Percentiles rank a stretch among this genome's conserved stretches.
These are phyloP conservation scores for Thermoascus crustaceus DNA, from an alignment of 2,329 filamentous ascomycete species.

Conservation along the genomic window DNA sequence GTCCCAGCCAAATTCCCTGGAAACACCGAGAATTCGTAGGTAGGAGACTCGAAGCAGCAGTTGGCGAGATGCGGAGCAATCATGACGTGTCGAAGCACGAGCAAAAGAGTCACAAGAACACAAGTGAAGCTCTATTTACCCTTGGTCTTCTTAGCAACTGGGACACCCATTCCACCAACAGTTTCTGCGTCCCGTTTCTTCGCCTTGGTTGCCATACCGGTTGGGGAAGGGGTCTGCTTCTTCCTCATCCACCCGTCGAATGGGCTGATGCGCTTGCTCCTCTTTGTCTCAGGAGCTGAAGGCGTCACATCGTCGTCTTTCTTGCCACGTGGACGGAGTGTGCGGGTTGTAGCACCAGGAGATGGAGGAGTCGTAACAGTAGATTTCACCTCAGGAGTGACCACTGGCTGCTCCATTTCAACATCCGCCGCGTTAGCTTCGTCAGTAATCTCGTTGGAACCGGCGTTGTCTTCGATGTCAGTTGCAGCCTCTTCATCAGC, in stretches of 20 bases:
- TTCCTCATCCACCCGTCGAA: slow-evolving; percentile 35
- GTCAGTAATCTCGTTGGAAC: slow-evolving; percentile 12
- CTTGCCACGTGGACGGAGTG: slow-evolving; percentile 25
- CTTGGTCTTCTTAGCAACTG: slow-evolving; percentile 24
- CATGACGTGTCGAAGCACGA: too few species aligned
- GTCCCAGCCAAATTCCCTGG: too few species aligned
- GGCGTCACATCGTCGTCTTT: slow-evolving; percentile 20
- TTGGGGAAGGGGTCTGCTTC: slow-evolving; percentile 22
- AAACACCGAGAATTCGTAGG: neutral
- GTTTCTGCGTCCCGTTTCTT: slow-evolving; percentile 30
- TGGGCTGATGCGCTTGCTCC: slow-evolving; percentile 28
- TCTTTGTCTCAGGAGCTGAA: slow-evolving; percentile 16
- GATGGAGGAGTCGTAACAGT: slow-evolving; percentile 20
- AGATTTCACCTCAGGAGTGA: slow-evolving; percentile 16
- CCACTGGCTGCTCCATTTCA: slow-evolving; percentile 12
- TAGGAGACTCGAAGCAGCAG: neutral
- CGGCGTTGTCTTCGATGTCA: slow-evolving; percentile 42
- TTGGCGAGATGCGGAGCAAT: neutral
- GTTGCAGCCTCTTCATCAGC: slow-evolving; percentile 47
- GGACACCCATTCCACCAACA: slow-evolving; percentile 18
- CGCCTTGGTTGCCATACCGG: slow-evolving; percentile 16
- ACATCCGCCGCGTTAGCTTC: slow-evolving; percentile 9
- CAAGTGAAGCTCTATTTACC: slow-evolving; percentile 7
- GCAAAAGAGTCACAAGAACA: too few species aligned
- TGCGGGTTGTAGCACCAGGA: slow-evolving; percentile 23